phyloP scores from a whole-genome alignment of 208 protist genomes.

The Borovskyia barvae region DNA sequence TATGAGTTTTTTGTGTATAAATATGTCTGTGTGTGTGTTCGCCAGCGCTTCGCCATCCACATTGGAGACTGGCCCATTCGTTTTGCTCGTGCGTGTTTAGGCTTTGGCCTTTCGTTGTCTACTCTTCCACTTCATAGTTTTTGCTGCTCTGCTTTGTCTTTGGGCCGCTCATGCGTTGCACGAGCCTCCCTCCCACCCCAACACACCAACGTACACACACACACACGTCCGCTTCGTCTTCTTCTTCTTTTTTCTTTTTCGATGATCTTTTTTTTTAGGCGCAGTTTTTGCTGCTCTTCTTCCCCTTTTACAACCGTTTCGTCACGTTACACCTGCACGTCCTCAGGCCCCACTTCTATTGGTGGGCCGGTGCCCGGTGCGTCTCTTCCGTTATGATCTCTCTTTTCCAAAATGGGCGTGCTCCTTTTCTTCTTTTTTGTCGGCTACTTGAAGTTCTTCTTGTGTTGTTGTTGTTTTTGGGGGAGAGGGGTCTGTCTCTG shows the following conservation, averaged over 20 bases:
- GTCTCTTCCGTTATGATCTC: not conserved
- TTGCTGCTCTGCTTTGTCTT: too few species aligned
- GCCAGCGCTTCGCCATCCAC: too few species aligned
- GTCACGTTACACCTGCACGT: not conserved
- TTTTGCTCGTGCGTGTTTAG: too few species aligned
- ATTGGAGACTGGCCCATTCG: too few species aligned
- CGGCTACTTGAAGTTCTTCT: not conserved
- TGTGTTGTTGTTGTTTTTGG: not conserved
- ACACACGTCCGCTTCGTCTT: not conserved
- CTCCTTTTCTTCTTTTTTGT: constrained; percentile 1
- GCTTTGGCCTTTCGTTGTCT: too few species aligned
- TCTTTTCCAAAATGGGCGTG: not conserved
- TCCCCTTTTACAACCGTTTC: constrained; percentile 4
- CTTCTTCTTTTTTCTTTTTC: constrained; percentile 13
- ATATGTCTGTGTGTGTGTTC: too few species aligned
- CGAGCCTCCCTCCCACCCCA: too few species aligned
- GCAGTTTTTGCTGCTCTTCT: not conserved
- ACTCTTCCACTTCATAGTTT: too few species aligned
- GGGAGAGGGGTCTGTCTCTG: too few species aligned
- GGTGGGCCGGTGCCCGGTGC: not conserved
- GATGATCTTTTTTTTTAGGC: not conserved
- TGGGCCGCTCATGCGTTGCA: too few species aligned
- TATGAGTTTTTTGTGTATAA: too few species aligned
- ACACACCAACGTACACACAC: not conserved
- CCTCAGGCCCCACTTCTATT: too few species aligned